Evolutionary conservation across 2,329 filamentous ascomycete species (phyloP), one percentile per base, ranked within the genome.

Genomic region (Pseudopithomyces maydicus): DNA sequence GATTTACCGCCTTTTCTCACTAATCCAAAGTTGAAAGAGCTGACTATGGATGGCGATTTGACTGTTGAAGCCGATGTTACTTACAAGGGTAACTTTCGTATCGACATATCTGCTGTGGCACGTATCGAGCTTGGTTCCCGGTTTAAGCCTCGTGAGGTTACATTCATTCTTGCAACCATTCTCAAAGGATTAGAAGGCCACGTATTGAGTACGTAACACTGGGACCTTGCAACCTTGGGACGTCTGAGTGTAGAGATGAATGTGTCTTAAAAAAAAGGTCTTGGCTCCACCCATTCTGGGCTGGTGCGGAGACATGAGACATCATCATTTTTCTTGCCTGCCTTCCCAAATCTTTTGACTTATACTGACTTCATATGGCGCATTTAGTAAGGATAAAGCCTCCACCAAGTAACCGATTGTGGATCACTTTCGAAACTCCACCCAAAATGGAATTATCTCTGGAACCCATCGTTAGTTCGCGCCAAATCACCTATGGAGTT

Each of bases 381-480:
- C 17, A 36, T 6, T 36, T 14, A 41, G 38, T 97, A 68, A 90
- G 92, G 69, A 88, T 98, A 75, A 99, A 99, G 75, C 91, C 95
- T 6, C 92, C 94, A 15, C 95, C 95, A 0, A 97, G 92, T 75
- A 99, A 99, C 74, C 87, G 95, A 39, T 76, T 97, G n/a, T 99
- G 95, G 95, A 86, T 98, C 64, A 89, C 92, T 0, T 99, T 99
- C 71, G 91, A 96, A 72, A 87, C 87, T n/a, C 91, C 92, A 83
- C 95, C 95, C 17, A 93, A 94, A 71, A 90, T 99, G 80, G 92
- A 96, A 59, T 88, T 97, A 82, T 87, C 87, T n/a, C 91, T 98
- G 42, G 92, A 98, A 73, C 95, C 95, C 3, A 93, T 99, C 65
- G 92, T 99, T 49, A 97, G 93, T 78, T 90, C 92, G 14, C 87